Evolutionary conservation across 768 basidiomycete genomes (phyloP), one percentile per base, ranked within the genome.

Genomic region (Amanita polypyramis): DNA sequence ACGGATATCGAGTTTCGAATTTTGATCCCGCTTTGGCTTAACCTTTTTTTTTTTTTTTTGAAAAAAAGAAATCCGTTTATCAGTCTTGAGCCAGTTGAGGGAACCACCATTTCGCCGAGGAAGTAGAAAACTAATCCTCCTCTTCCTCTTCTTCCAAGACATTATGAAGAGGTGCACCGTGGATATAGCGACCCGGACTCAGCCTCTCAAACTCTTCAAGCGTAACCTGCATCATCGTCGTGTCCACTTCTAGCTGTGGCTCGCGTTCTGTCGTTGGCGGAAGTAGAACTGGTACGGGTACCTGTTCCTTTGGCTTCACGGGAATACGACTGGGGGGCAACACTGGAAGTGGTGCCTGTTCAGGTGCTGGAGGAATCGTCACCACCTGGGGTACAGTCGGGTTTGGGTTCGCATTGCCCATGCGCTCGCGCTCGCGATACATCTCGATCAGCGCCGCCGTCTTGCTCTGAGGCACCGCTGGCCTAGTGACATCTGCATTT

Each of bases 91-190:
- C n/a, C n/a, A n/a, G n/a, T n/a, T n/a, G n/a, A n/a, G n/a, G 41
- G n/a, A 30, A 10, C 43, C 43, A 30, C 33, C 17, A 21, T 45
- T 42, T 42, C 41, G 29, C 33, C 32, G 20, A 45, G 12, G 11
- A 15, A 35, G 5, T 2, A 6, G 2, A 17, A 45, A 17, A 33
- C 19, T 21, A 47, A 23, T 39, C 36, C 8, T 80, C 79, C 56
- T 86, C 82, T 52, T 88, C 85, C 50, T 85, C 82, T 56, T 89
- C 87, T 60, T 90, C 89, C 41, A 89, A 19, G 35, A 92, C 89
- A 52, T 91, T 91, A 54, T 90, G 85, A 57, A 92, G 70, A 23
- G 89, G 89, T 6, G 85, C 85, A 20, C 89, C 89, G 56, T 92
- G 89, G 11, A 87, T 61, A 58, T 92, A 92, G 36, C 86, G 76